Evolutionary conservation across 208 protist species (phyloP), one percentile per base, ranked within the genome.

Genomic region (Crithidia sp.): DNA sequence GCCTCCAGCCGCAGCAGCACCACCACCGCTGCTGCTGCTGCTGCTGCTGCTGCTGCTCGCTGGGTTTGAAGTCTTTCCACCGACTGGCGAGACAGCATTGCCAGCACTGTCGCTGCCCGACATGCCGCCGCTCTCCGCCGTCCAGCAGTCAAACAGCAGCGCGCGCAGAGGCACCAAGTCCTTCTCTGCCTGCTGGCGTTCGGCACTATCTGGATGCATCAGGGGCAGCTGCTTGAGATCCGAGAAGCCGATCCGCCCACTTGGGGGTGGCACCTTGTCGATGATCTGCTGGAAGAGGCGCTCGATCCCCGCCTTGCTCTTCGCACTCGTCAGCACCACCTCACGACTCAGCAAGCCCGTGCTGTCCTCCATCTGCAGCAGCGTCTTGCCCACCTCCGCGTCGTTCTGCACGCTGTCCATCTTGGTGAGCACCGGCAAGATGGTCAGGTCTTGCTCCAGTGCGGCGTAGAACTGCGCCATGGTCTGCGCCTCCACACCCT

Each of bases 131-230:
- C 96, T 98, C 74, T 92, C 81, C 56, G 90, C 81, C 9, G 92
- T 98, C 96, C 97, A 99, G 43, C 85, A 96, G 74, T 99, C 98
- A 71, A 99, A 97, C n/a, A 99, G 79, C n/a, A 99, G 79, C 16
- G 95, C 96, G 17, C 95, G 94, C 28, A 98, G 84, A 7, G 96
- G 95, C 16, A 93, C 91, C 10, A 91, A 67, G 14, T 77, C 79
- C 17, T 77, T 77, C 59, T 85, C 85, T 28, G 87, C 82, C 12
- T 75, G 79, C 74, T 80, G 79, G 10, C 79, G 77, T 62, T 86
- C 82, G 37, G 54, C 76, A 68, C 82, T 90, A 37, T 82, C 82
- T 2, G 84, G 87, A 58, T 89, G 81, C 82, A 95, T 82, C 17
- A 79, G 57, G 16, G 90, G 89, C 9, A 91, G 77, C 80, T 95